Evolutionary conservation across 257 asterid genomes (phyloP).

Genomic region (Nicotiana tabacum): DNA sequence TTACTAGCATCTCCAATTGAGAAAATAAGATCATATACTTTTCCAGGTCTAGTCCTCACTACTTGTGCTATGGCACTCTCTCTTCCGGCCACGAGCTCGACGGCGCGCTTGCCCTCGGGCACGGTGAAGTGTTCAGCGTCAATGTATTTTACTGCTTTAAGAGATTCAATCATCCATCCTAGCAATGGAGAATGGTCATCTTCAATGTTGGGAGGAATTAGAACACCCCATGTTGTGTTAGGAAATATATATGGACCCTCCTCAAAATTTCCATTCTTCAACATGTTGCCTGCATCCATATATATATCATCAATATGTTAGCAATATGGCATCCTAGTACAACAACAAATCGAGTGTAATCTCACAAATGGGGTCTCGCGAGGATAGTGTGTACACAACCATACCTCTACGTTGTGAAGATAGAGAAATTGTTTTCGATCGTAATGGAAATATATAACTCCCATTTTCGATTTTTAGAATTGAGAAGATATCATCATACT

Average conservation of each 20-base stretch:
- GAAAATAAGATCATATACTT: constrained; percentile 8
- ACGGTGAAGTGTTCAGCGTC: constrained; percentile 20
- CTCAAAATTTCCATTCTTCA: constrained; percentile 19
- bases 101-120: constrained; percentile 11
- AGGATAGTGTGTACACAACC: too few relatives aligned
- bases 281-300: constrained; percentile 9
- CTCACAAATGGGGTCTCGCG: accelerated
- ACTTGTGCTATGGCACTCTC: constrained; percentile 26
- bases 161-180: constrained; percentile 24
- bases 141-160: constrained; percentile 24
- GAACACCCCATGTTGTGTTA: constrained; percentile 19
- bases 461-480: too few relatives aligned
- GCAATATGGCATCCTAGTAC: background rate
- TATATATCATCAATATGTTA: background rate
- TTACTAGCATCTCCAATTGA: constrained; percentile 21
- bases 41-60: constrained; percentile 20
- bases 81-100: constrained; percentile 20
- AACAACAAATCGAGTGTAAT: too few relatives aligned
- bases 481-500: background rate
- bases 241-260: constrained; percentile 17
- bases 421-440: too few relatives aligned
- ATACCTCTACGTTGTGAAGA: too few relatives aligned
- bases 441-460: background rate
- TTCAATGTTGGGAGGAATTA: constrained; percentile 18
- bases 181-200: constrained; percentile 17